These are phyloP conservation scores for Gaeumannomyces tritici DNA, from an alignment of 2,329 filamentous ascomycete genomes.

Conservation along the genomic window DNA sequence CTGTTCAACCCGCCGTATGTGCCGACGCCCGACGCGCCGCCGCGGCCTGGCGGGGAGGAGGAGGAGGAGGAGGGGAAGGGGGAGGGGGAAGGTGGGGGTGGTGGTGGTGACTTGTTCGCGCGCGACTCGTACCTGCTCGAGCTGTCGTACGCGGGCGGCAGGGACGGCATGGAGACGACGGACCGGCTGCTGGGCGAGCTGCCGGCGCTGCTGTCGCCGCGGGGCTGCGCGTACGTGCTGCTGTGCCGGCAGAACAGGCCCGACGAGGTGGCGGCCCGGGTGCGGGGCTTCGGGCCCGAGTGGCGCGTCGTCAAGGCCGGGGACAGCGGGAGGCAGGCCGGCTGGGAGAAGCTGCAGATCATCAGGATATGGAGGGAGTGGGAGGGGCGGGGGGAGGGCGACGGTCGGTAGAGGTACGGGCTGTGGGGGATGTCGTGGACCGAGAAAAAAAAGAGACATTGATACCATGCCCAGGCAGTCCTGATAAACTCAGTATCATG, in stretches of 20 bases:
- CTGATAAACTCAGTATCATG: background rate
- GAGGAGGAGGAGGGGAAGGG: slow-evolving; percentile 11
- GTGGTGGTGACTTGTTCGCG: too few relatives aligned
- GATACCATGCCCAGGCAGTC: background rate
- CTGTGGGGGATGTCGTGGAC: background rate
- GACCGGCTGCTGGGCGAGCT: slow-evolving; percentile 65
- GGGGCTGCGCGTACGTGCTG: slow-evolving; percentile 81
- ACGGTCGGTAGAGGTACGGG: background rate
- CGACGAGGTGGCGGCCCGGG: slow-evolving; percentile 26
- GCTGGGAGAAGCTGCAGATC: slow-evolving; percentile 91
- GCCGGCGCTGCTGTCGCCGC: slow-evolving; percentile 48
- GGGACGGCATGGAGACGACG: slow-evolving; percentile 90
- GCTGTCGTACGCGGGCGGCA: slow-evolving; percentile 80
- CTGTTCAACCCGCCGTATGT: slow-evolving; percentile 98
- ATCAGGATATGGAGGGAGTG: slow-evolving; percentile 75
- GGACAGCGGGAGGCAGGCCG: slow-evolving; percentile 74
- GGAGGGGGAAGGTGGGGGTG: too few relatives aligned
- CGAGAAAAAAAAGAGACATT: background rate
- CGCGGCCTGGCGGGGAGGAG: slow-evolving; percentile 21
- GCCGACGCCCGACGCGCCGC: slow-evolving; percentile 67
- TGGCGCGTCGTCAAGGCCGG: slow-evolving; percentile 77
- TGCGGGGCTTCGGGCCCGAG: slow-evolving; percentile 16
- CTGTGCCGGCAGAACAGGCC: slow-evolving; percentile 89
- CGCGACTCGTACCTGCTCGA: slow-evolving; percentile 75
- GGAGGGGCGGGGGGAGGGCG: too few relatives aligned